These are phyloP conservation scores for Catharanthus roseus DNA, from an alignment of 257 asterid species.

Conservation along the genomic window DNA sequence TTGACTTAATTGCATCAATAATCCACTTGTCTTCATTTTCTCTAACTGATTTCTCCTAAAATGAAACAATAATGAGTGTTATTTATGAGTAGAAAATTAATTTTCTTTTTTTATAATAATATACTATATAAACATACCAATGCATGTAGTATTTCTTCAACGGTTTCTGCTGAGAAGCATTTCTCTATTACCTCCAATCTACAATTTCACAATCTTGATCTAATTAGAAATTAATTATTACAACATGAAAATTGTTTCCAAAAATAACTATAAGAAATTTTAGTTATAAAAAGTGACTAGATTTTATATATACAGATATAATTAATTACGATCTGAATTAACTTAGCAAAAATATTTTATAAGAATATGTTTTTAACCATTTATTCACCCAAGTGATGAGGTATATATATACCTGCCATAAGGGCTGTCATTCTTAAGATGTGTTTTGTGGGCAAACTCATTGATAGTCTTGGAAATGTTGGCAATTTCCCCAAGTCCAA, in stretches of 20 bases:
- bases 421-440: constrained; percentile 9
- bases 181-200: constrained; percentile 16
- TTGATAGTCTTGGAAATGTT: constrained; percentile 3
- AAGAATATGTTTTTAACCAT: too few relatives aligned
- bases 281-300: too few relatives aligned
- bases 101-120: neutral
- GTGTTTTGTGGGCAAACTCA: neutral
- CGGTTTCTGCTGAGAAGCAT: constrained; percentile 14
- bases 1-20: constrained; percentile 9
- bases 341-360: too few relatives aligned
- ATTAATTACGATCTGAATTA: too few relatives aligned
- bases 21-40: constrained; percentile 16
- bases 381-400: too few relatives aligned
- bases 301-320: too few relatives aligned
- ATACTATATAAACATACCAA: constrained; percentile 6
- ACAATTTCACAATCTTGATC: neutral
- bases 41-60: constrained; percentile 4
- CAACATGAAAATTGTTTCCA: too few relatives aligned
- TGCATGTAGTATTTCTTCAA: constrained; percentile 19
- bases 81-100: too few relatives aligned
- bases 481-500: neutral
- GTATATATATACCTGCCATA: constrained; percentile 11
- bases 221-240: too few relatives aligned
- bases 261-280: too few relatives aligned
- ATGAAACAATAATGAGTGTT: too few relatives aligned